Conservation (phyloP, 2,329 filamentous ascomycete species). For the Tolypocladium ophioglossoides region DNA sequence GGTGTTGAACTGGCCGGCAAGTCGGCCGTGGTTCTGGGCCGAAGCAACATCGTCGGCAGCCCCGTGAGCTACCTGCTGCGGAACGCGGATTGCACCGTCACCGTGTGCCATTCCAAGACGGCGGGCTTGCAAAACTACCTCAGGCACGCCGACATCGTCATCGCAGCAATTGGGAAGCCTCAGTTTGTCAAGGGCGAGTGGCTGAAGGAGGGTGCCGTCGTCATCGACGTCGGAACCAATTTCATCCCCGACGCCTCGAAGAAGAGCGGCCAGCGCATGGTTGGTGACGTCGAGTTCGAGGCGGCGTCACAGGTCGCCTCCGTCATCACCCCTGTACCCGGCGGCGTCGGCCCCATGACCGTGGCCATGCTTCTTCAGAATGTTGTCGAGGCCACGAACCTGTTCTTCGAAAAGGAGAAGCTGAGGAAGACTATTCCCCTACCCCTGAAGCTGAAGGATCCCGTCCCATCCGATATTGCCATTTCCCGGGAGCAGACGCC, state of each 20-base stretch:
- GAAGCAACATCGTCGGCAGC: conserved; percentile 95
- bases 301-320: conserved; percentile 78
- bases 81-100: conserved; percentile 94
- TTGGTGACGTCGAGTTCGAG: conserved; percentile 91
- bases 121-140: conserved; percentile 60
- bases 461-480: conserved; percentile 92
- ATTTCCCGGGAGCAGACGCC: conserved; percentile 82
- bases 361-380: conserved; percentile 97
- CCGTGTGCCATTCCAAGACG: conserved; percentile 88
- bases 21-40: conserved; percentile 85
- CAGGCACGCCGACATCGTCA: conserved; percentile 77
- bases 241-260: conserved; percentile 81
- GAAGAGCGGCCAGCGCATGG: conserved; percentile 85
- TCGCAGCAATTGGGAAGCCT: conserved; percentile 83
- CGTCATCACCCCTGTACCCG: conserved; percentile 89
- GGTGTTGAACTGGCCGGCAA: conserved; percentile 81
- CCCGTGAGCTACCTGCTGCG: conserved; percentile 93
- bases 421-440: conserved; percentile 69
- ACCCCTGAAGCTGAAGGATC: conserved; percentile 66
- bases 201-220: conserved; percentile 88
- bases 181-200: conserved; percentile 89
- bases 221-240: conserved; percentile 97
- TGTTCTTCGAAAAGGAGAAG: conserved; percentile 76
- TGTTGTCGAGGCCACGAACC: conserved; percentile 74
- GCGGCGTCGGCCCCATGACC: conserved; percentile 96